phyloP scores from a whole-genome alignment of 1,139 yeast genomes.

The Protomyces arabidopsidicola region DNA sequence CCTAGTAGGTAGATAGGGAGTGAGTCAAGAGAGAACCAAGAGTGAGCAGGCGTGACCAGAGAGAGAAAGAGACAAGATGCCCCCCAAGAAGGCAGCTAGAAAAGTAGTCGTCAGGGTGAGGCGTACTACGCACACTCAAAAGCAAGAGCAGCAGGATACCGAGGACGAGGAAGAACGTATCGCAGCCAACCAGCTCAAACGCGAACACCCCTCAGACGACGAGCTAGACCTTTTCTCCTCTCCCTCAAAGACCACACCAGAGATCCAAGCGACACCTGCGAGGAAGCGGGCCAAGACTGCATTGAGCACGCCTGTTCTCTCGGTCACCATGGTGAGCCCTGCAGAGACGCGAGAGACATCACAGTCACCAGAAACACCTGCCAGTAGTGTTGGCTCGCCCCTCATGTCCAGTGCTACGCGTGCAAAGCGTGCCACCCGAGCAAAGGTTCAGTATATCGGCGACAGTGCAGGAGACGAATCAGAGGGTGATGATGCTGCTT shows the following conservation, averaged over 20 bases:
- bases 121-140: too few relatives aligned
- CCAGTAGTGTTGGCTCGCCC: conserved; percentile 3
- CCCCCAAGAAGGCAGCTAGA: background rate
- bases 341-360: background rate
- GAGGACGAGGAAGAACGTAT: background rate
- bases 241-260: conserved; percentile 4
- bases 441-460: background rate
- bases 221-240: conserved; percentile 4
- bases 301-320: conserved; percentile 4
- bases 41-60: background rate
- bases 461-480: background rate
- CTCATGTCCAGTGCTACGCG: background rate
- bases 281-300: conserved; percentile 2
- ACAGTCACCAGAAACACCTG: conserved; percentile 2
- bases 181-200: background rate
- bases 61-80: background rate
- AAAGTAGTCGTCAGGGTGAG: too few relatives aligned
- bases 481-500: background rate
- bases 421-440: background rate
- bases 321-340: background rate
- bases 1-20: background rate
- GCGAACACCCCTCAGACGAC: background rate
- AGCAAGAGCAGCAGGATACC: too few relatives aligned
- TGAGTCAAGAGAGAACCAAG: background rate
- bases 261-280: background rate